Conservation (phyloP, 805 yeast genomes). For the Torulaspora microellipsoides region DNA sequence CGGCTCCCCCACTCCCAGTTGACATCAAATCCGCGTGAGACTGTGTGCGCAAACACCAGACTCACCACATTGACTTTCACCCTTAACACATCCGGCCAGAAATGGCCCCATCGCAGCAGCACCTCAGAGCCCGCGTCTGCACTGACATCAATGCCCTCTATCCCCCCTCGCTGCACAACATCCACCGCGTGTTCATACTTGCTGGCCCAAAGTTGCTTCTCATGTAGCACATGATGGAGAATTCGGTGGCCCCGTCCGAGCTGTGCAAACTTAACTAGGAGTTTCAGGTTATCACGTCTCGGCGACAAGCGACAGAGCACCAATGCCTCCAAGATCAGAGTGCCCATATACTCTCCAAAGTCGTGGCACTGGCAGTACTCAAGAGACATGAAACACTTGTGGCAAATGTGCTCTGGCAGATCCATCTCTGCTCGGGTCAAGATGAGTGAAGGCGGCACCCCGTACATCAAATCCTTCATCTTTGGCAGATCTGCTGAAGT, state of each 20-base stretch:
- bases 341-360: too few species aligned
- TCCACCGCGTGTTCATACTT: background rate
- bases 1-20: background rate
- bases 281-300: background rate
- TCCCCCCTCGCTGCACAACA: background rate
- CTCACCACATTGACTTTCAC: background rate
- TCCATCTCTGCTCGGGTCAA: too few species aligned
- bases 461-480: too few species aligned
- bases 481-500: too few species aligned
- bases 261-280: background rate
- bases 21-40: background rate
- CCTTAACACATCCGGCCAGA: conserved; percentile 1
- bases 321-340: background rate
- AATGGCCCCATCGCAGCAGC: conserved; percentile 1
- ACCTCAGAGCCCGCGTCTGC: background rate
- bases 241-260: background rate
- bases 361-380: too few species aligned
- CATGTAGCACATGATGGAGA: background rate
- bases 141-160: background rate
- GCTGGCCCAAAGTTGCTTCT: background rate
- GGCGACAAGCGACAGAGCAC: background rate
- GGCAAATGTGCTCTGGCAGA: too few species aligned
- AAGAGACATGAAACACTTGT: too few species aligned
- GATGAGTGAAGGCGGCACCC: too few species aligned
- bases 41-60: background rate